phyloP scores from a whole-genome alignment of 1,284 basidiomycete genomes.

The Cutaneotrichosporon mucoides region DNA sequence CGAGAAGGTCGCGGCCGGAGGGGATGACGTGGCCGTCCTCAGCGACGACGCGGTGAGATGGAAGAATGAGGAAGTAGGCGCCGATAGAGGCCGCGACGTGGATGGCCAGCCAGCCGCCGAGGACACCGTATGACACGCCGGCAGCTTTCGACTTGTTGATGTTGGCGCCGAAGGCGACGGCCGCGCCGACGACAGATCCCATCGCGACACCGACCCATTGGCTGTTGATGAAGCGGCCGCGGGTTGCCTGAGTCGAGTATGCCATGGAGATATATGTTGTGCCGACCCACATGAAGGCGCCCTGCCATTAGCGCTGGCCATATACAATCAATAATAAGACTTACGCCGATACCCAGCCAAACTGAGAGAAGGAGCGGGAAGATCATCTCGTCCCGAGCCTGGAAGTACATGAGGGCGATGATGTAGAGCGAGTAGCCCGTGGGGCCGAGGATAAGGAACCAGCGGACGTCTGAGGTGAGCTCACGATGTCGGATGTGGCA shows the following conservation, averaged over 20 bases:
- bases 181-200: neutral
- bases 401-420: constrained; percentile 6
- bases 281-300: neutral
- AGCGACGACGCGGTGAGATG: neutral
- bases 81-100: neutral
- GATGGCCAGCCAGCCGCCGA: constrained; percentile 4
- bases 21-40: neutral
- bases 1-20: neutral
- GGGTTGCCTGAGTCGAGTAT: neutral
- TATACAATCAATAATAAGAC: neutral
- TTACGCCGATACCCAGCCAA: neutral
- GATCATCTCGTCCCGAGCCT: constrained; percentile 1
- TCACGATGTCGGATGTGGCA: too few species aligned
- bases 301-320: neutral
- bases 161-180: constrained; percentile 4
- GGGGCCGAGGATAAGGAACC: constrained; percentile 3
- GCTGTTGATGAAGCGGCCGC: constrained; percentile 5
- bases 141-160: constrained; percentile 2
- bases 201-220: constrained; percentile 1
- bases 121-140: neutral
- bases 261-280: constrained; percentile 6
- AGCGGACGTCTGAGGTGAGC: neutral
- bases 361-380: neutral
- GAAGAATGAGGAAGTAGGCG: constrained; percentile 2
- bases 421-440: constrained; percentile 5